These are phyloP conservation scores for Prunus salicina DNA, from an alignment of 306 rosid species.

Conservation along the genomic window DNA sequence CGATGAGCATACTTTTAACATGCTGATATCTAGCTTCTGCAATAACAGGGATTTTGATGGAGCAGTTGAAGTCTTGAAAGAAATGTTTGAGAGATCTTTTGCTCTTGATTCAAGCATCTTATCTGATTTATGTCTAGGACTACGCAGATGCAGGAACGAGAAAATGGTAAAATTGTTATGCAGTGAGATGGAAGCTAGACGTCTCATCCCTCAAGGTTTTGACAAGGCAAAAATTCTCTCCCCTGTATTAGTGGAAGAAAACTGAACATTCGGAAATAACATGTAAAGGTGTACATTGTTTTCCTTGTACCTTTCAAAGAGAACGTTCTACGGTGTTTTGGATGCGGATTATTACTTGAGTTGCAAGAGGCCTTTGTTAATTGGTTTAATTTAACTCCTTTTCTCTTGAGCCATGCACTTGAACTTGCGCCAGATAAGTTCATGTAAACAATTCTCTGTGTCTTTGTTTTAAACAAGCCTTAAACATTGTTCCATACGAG, in stretches of 20 bases:
- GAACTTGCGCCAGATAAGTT: too few species aligned
- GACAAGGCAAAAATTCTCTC: slow-evolving; percentile 33
- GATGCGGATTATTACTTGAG: background rate
- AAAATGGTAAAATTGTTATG: slow-evolving; percentile 38
- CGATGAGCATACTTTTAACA: slow-evolving; percentile 43
- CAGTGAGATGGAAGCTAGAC: slow-evolving; percentile 30
- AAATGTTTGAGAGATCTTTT: slow-evolving; percentile 54
- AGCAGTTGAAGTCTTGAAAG: slow-evolving; percentile 60
- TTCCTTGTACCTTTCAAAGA: background rate
- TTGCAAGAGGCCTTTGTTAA: too few species aligned
- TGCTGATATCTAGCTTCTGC: slow-evolving; percentile 56
- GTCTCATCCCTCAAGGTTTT: slow-evolving; percentile 27
- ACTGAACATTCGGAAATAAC: background rate
- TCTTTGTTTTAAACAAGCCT: too few species aligned
- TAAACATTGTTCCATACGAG: too few species aligned
- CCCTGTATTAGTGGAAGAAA: slow-evolving; percentile 15
- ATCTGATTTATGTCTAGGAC: slow-evolving; percentile 54
- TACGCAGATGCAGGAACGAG: slow-evolving; percentile 41
- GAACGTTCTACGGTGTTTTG: background rate
- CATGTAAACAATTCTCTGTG: too few species aligned
- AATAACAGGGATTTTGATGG: slow-evolving; percentile 69
- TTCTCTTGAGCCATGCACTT: too few species aligned
- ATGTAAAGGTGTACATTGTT: background rate
- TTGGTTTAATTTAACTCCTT: too few species aligned
- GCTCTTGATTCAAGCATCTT: slow-evolving; percentile 47